phyloP scores from a whole-genome alignment of 768 basidiomycete genomes.

The Trametes maxima region DNA sequence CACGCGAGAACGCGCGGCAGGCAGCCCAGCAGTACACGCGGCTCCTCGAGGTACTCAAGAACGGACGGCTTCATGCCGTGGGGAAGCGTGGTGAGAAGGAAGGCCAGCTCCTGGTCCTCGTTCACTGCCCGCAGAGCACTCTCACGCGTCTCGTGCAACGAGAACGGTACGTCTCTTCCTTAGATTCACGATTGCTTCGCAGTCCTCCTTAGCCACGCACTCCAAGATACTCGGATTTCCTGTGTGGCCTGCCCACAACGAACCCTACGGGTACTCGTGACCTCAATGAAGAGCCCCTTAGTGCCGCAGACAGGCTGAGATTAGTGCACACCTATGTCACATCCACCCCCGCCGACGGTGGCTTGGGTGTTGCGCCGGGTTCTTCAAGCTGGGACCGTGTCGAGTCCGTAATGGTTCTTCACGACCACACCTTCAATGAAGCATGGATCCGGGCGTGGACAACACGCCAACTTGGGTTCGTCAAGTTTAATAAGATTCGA shows the following conservation, averaged over 20 bases:
- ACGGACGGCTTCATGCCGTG: slow-evolving; percentile 68
- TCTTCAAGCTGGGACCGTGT: slow-evolving; percentile 77
- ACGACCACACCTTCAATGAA: slow-evolving; percentile 81
- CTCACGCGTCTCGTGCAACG: slow-evolving; percentile 66
- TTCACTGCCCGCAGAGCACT: slow-evolving; percentile 64
- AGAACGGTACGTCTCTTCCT: slow-evolving; percentile 60
- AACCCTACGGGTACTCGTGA: slow-evolving; percentile 45
- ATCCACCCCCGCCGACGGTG: slow-evolving; percentile 71
- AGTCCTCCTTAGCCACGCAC: background rate
- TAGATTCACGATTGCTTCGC: background rate
- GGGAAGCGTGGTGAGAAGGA: slow-evolving; percentile 76
- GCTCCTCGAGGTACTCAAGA: slow-evolving; percentile 61
- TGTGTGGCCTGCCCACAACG: slow-evolving; percentile 69
- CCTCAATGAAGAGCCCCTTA: slow-evolving; percentile 49
- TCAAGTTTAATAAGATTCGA: slow-evolving; percentile 68
- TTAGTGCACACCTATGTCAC: slow-evolving; percentile 74
- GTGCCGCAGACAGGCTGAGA: slow-evolving; percentile 79
- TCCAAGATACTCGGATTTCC: slow-evolving; percentile 70
- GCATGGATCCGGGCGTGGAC: slow-evolving; percentile 81
- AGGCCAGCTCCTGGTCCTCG: slow-evolving; percentile 76
- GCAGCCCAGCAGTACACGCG: slow-evolving; percentile 70
- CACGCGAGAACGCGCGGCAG: slow-evolving; percentile 60
- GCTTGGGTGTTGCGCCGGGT: slow-evolving; percentile 78
- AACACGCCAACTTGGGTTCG: slow-evolving; percentile 58
- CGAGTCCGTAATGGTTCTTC: slow-evolving; percentile 79